A percentile compares a stretch with the other conserved stretches of the same genome.
Evolutionary conservation across 805 yeast genomes (phyloP).

Genomic region (Lachancea dasiensis): DNA sequence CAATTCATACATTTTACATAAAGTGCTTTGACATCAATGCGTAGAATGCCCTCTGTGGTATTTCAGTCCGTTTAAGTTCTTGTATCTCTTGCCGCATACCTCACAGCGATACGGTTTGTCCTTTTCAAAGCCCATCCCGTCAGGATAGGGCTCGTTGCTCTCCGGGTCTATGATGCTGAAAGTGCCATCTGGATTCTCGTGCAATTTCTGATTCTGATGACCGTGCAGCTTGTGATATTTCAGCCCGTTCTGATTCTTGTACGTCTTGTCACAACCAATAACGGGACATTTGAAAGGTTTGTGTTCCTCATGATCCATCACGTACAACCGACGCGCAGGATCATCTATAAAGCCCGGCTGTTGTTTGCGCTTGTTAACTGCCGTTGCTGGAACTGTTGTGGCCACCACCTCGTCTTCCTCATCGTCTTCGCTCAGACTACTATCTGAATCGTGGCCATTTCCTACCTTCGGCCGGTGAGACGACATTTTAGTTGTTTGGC

Average conservation of each 20-base stretch:
- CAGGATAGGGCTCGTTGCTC: conserved; percentile 81
- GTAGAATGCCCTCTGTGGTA: conserved; percentile 98
- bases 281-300: conserved; percentile 98
- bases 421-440: conserved; percentile 21
- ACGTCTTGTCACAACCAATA: conserved; percentile 94
- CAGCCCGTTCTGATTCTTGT: conserved; percentile 95
- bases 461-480: conserved; percentile 5
- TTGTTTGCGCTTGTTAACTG: conserved; percentile 14
- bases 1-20: conserved; percentile 3
- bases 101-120: conserved; percentile 98
- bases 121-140: conserved; percentile 91
- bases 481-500: conserved; percentile 2
- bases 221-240: conserved; percentile 95
- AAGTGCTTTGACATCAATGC: conserved; percentile 43
- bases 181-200: conserved; percentile 89
- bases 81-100: conserved; percentile 95
- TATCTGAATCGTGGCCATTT: conserved; percentile 7
- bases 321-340: conserved; percentile 92
- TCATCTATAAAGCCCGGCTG: conserved; percentile 81
- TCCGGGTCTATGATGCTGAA: conserved; percentile 90
- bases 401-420: conserved; percentile 16
- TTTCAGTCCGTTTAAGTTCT: conserved; percentile 91
- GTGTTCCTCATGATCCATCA: conserved; percentile 84
- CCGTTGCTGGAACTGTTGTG: conserved; percentile 6
- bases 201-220: conserved; percentile 89